Base-by-base conservation (phyloP, 1,284 basidiomycete species). In the Wallemia mellicola region DNA sequence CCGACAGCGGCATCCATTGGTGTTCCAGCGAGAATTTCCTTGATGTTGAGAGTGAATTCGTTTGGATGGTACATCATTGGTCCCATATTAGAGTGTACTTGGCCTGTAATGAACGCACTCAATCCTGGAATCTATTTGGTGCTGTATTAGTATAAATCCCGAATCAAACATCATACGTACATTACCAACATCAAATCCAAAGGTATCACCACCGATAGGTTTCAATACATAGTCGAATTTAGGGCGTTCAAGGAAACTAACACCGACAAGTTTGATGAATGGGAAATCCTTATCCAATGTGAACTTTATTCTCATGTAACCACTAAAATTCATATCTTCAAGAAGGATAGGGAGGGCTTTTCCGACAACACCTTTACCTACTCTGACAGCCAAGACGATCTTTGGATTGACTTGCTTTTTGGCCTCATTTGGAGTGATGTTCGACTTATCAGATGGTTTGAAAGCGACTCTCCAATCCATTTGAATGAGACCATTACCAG, bases 381-480 rank as follows among this genome's bases (percentile, higher is more conserved):
- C 71, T 57, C 83, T 78, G 61, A 96, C 79, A 19, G 78, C 79
- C 38, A 98, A 75, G 1, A 89, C 81, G 62, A 98, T 82, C 73
- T 92, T 98, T 0, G 94, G 92, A 69, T 98, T 98, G 3, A 60
- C 61, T 30, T 62, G 60, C 27, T 61, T 61, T 27, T 72, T 74
- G 14, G 79, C 79, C 71, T 91, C 80, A 28, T 77, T 76, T 33
- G 81, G 79, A 1, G 92, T 94, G 68, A 96, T 71, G 67, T 98
- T 86, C 26, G 80, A 78, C 11, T 82, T 68, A 66, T 99, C 94
- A 64, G 83, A 94, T 1, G 94, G 94, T 1, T 83, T 91, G 71
- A 98, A 98, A 1, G 84, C 86, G 61, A 99, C 71, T 61, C 79
- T 83, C 91, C 91, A 96, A 68, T 96, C 91, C 94, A 98, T 96